phyloP scores from a whole-genome alignment of 345 rosid species.

The Corchorus olitorius region DNA sequence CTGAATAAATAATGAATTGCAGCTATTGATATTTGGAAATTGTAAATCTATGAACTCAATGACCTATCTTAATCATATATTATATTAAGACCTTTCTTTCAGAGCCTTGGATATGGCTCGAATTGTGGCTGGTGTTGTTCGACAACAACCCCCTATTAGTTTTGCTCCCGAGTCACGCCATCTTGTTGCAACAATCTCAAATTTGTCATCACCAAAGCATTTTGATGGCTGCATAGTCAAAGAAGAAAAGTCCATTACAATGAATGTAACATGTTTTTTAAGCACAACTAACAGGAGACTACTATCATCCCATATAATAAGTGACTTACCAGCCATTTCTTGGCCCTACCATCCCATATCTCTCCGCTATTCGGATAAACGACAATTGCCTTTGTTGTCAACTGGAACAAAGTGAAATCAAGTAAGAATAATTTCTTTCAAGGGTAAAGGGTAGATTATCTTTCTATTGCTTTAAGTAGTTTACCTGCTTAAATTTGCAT shows the following conservation, averaged over 20 bases:
- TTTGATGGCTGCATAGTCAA: conserved; percentile 63
- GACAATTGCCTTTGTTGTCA: conserved; percentile 63
- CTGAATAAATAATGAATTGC: neutral
- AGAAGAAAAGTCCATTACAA: neutral
- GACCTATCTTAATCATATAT: neutral
- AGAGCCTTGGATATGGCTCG: conserved; percentile 62
- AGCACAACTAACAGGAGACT: neutral
- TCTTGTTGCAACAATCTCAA: conserved; percentile 60
- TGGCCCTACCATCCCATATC: conserved; percentile 85
- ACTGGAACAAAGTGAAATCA: conserved; percentile 38
- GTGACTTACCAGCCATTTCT: conserved; percentile 83
- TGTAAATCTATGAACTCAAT: neutral
- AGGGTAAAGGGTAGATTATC: neutral
- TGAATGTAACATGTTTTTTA: neutral
- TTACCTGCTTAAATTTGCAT: conserved; percentile 61
- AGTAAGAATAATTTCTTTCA: neutral
- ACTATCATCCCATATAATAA: neutral
- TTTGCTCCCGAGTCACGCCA: conserved; percentile 85
- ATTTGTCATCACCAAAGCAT: conserved; percentile 69
- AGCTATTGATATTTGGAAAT: neutral
- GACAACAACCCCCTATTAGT: conserved; percentile 87
- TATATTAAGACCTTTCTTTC: conserved; percentile 28
- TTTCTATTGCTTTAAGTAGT: neutral
- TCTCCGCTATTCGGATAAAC: conserved; percentile 96
- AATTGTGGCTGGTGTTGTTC: conserved; percentile 78